phyloP scores from a whole-genome alignment of 495 filamentous ascomycete species.

The Aspergillus mulundensis region DNA sequence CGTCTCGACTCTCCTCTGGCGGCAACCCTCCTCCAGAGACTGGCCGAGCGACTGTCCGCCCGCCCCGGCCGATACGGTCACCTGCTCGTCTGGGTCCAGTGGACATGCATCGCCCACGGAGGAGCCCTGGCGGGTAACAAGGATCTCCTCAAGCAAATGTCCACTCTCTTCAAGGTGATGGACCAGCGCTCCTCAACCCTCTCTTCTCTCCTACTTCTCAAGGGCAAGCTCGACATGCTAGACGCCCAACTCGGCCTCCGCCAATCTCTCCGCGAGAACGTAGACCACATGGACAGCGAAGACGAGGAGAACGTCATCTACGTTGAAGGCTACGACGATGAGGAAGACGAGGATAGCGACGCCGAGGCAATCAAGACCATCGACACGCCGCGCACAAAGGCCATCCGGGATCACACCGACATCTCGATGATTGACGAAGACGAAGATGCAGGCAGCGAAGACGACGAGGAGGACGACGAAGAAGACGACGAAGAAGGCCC shows the following conservation, averaged over 20 bases:
- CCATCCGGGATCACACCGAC: conserved; percentile 40
- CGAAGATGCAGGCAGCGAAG: conserved; percentile 29
- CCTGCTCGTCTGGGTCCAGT: conserved; percentile 95
- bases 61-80: conserved; percentile 83
- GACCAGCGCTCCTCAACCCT: conserved; percentile 79
- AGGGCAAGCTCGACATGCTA: conserved; percentile 89
- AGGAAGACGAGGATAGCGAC: conserved; percentile 46
- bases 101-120: conserved; percentile 91
- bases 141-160: conserved; percentile 69
- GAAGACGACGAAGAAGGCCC: conserved; percentile 40
- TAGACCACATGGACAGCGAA: conserved; percentile 55
- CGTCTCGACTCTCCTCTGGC: conserved; percentile 82
- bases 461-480: conserved; percentile 38
- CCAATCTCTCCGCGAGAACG: conserved; percentile 50
- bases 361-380: conserved; percentile 26
- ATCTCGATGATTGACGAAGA: conserved; percentile 44
- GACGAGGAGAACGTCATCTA: conserved; percentile 80
- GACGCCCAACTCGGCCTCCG: conserved; percentile 80
- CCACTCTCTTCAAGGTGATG: conserved; percentile 74
- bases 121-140: conserved; percentile 82
- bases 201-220: conserved; percentile 77
- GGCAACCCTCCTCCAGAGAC: conserved; percentile 67
- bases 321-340: conserved; percentile 68
- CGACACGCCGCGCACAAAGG: conserved; percentile 35
- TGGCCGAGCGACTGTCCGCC: conserved; percentile 82